Evolutionary conservation across 768 basidiomycete genomes (phyloP).

Genomic region (Pleurotus citrinopileatus): DNA sequence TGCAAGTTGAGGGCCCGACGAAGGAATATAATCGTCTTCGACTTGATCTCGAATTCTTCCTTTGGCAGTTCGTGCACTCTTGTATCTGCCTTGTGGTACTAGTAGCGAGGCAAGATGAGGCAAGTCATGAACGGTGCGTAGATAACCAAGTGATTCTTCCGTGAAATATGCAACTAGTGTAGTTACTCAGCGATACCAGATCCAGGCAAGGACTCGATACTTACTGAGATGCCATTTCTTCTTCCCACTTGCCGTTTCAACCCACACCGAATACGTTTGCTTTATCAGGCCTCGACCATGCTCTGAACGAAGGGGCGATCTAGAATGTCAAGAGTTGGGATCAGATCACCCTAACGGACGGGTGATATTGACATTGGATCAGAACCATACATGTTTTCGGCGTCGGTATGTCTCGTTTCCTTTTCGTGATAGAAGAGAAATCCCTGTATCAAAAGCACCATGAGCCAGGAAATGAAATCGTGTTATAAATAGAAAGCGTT

Average conservation of each 20-base stretch:
- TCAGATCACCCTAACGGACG: conserved; percentile 5
- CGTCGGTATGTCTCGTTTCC: conserved; percentile 29
- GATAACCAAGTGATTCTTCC: conserved; percentile 58
- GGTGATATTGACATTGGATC: conserved; percentile 10
- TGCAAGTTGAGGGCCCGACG: conserved; percentile 4
- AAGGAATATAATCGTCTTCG: conserved; percentile 26
- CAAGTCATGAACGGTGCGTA: conserved; percentile 64
- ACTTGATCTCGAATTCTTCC: conserved; percentile 47
- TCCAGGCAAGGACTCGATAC: conserved; percentile 31
- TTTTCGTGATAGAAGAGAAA: conserved; percentile 83
- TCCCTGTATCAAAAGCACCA: conserved; percentile 41
- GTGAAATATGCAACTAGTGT: conserved; percentile 75
- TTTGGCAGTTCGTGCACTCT: conserved; percentile 67
- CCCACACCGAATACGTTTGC: conserved; percentile 79
- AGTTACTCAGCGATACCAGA: conserved; percentile 18
- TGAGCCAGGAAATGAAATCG: not conserved
- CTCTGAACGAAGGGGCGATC: conserved; percentile 1
- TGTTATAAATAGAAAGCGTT: conserved; percentile 16
- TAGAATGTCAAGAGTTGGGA: not conserved
- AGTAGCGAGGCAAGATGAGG: conserved; percentile 44
- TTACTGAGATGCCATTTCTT: conserved; percentile 83
- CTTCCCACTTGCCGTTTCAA: conserved; percentile 62
- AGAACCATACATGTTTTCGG: conserved; percentile 9
- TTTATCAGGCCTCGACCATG: conserved; percentile 53
- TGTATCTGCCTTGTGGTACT: conserved; percentile 67